Base-by-base conservation (phyloP, 768 basidiomycete genomes). In the Brasilioporus rufonigricans region DNA sequence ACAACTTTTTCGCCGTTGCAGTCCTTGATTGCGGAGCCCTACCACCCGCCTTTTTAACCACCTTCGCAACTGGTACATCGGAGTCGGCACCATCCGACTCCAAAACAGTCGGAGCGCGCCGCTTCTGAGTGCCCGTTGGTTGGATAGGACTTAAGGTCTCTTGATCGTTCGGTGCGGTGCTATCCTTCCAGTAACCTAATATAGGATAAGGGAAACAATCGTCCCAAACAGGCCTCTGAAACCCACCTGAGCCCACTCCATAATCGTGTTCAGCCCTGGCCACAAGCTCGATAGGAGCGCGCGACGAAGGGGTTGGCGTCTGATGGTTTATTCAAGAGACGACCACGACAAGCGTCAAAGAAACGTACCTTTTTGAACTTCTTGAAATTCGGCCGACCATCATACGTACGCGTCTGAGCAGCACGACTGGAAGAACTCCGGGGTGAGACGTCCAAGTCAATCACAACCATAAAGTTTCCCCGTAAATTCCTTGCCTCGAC, bases 401-500 rank as follows among this genome's bases (percentile, higher is more conserved):
- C 73, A 10, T 62, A 52, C 10, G 32, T 36, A 4, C 50, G 82
- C 80, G 81, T 19, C 74, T 65, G 3, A 67, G 53, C 50, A 65
- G 65, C 44, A 13, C 52, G 43, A 39, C 51, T 52, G 18, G 64
- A 60, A 41, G n/a, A n/a, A n/a, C 67, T 62, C 55, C 73, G 75
- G 23, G 45, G 65, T 64, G 72, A 77, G 11, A 86, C 73, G 29
- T 85, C 83, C 75, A 88, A 71, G 55, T 88, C 85, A 29, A 87
- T 71, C 27, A 90, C 80, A 3, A 87, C 81, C 89, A 91, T 90
- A 58, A 91, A 91, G 64, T 91, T 91, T 0, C 89, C 89, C 43
- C 85, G 68, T 35, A 91, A 39, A 53, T 79, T 78, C 4, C 68
- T 70, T 47, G 86, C 80, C 54, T 87, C 82, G 8, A 7, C 40